Conservation (phyloP, 352 stramenopile genomes). For the Phytopythium chamaehyphon region DNA sequence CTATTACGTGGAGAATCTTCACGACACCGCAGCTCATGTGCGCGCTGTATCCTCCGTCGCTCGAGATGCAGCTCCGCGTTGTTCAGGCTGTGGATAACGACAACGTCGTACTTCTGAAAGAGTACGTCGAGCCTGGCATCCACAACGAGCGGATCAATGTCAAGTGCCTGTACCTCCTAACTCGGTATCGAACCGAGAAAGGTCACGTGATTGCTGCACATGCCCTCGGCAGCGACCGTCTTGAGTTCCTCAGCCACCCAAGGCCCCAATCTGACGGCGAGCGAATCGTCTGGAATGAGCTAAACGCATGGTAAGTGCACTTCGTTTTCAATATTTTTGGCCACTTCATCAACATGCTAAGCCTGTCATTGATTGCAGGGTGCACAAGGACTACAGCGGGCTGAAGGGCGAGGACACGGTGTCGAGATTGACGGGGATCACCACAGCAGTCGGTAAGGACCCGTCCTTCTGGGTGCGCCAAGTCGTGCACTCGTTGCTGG, state of each 20-base stretch:
- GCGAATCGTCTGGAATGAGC: conserved; percentile 3
- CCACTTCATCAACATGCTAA: too few species aligned
- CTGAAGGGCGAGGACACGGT: too few species aligned
- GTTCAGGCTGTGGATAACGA: neutral
- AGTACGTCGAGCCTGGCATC: conserved; percentile 2
- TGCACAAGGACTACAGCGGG: too few species aligned
- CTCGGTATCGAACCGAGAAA: neutral
- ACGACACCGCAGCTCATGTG: neutral
- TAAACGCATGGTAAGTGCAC: neutral
- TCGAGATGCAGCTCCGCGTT: conserved; percentile 3
- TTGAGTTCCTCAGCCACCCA: neutral
- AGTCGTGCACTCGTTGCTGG: neutral
- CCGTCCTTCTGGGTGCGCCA: neutral
- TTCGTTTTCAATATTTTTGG: neutral
- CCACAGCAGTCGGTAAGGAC: neutral
- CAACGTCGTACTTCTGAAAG: neutral
- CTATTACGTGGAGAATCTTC: neutral
- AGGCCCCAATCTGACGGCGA: neutral
- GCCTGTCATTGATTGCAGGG: too few species aligned
- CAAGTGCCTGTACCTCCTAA: neutral
- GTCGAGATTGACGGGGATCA: neutral
- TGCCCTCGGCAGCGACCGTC: neutral
- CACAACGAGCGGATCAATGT: conserved; percentile 1
- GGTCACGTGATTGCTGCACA: neutral
- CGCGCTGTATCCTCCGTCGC: neutral